phyloP scores from a whole-genome alignment of 805 yeast species.

The Helenozyma baotianmanensis region DNA sequence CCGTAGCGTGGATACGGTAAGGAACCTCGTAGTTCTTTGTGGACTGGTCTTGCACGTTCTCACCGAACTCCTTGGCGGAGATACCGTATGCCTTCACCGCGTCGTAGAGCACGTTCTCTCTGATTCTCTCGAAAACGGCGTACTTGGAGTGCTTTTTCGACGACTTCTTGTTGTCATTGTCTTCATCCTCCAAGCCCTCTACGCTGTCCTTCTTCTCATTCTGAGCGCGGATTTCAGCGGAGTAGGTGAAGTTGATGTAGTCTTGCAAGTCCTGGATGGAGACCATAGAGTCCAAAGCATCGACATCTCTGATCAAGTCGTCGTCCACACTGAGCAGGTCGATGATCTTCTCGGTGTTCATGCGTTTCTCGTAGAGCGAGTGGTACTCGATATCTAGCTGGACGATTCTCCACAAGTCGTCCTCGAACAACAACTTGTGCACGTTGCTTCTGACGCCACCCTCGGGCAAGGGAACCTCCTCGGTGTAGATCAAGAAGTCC shows the following conservation, averaged over 20 bases:
- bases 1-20: slow-evolving; percentile 63
- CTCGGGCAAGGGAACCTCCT: slow-evolving; percentile 38
- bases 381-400: slow-evolving; percentile 86
- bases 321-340: slow-evolving; percentile 55
- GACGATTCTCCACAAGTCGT: slow-evolving; percentile 89
- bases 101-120: slow-evolving; percentile 56
- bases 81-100: slow-evolving; percentile 72
- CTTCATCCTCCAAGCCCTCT: slow-evolving; percentile 22
- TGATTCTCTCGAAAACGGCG: slow-evolving; percentile 62
- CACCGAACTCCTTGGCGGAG: slow-evolving; percentile 76
- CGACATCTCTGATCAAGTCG: slow-evolving; percentile 50
- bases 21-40: slow-evolving; percentile 41
- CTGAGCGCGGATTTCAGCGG: slow-evolving; percentile 52
- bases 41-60: slow-evolving; percentile 64
- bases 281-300: slow-evolving; percentile 56
- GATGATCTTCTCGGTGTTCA: slow-evolving; percentile 54
- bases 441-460: slow-evolving; percentile 34
- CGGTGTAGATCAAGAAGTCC: slow-evolving; percentile 69
- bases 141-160: slow-evolving; percentile 56
- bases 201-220: slow-evolving; percentile 17
- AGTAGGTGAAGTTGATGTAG: slow-evolving; percentile 68
- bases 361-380: slow-evolving; percentile 71
- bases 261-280: slow-evolving; percentile 87
- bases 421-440: slow-evolving; percentile 59
- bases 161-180: slow-evolving; percentile 17